Conservation (phyloP, 257 asterid species). For the Solanum rostratum region DNA sequence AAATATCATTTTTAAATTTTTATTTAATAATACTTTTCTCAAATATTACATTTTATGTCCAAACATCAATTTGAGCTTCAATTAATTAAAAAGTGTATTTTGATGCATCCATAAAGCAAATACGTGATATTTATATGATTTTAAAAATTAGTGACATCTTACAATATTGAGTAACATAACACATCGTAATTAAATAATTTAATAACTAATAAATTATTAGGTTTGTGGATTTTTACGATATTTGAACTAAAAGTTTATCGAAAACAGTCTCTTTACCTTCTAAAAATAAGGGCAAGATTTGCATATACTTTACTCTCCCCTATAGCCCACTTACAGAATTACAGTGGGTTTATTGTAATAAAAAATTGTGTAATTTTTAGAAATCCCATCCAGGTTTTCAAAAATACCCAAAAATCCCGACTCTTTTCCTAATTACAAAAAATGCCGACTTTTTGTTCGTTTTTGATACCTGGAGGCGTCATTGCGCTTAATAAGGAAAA, state of each 20-base stretch:
- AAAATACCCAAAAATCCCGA: no score
- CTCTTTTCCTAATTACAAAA: no score
- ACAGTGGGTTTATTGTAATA: background rate
- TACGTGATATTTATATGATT: background rate
- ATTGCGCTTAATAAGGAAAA: no score
- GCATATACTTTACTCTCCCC: background rate
- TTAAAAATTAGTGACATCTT: background rate
- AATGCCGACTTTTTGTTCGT: no score
- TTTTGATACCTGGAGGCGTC: no score
- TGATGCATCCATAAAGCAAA: background rate
- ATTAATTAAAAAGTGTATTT: background rate
- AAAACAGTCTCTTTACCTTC: no score
- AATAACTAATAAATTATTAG: background rate
- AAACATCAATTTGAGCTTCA: fast-evolving
- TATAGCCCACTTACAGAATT: background rate
- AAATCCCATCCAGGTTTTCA: no score
- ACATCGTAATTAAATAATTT: background rate
- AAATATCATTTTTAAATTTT: no score
- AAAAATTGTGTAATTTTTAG: no score
- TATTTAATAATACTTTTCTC: no score
- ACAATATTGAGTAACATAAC: background rate
- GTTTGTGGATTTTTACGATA: background rate
- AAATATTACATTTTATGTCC: background rate
- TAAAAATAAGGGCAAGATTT: no score
- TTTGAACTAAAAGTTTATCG: no score